These are phyloP conservation scores for Aureobasidium sp. DNA, from an alignment of 2,329 filamentous ascomycete species.

Conservation along the genomic window DNA sequence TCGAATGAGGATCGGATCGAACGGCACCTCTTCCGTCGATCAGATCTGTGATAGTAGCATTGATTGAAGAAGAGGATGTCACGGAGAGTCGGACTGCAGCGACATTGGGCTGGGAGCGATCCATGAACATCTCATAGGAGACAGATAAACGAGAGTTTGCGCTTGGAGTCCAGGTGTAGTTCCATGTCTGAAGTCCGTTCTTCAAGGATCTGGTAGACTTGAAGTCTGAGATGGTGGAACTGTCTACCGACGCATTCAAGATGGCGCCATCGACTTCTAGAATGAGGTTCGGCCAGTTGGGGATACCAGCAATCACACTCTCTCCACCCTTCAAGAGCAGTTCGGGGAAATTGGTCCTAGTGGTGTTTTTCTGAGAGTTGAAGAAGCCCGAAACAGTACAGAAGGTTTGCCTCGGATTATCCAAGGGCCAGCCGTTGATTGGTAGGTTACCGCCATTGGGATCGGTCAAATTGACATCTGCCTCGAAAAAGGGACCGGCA, in stretches of 20 bases:
- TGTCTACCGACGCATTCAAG: slow-evolving; percentile 53
- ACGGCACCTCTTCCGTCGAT: slow-evolving; percentile 61
- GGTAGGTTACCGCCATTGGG: slow-evolving; percentile 33
- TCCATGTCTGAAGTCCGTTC: slow-evolving; percentile 53
- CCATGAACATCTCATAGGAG: slow-evolving; percentile 55
- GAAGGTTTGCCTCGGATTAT: slow-evolving; percentile 54
- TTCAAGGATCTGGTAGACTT: slow-evolving; percentile 53
- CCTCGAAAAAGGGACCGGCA: slow-evolving; percentile 55
- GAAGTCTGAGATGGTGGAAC: slow-evolving; percentile 52
- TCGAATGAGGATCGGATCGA: slow-evolving; percentile 50
- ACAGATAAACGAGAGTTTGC: slow-evolving; percentile 45
- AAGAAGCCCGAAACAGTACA: slow-evolving; percentile 61
- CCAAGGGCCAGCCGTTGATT: slow-evolving; percentile 56
- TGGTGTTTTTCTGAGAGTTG: slow-evolving; percentile 49
- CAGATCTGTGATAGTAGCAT: slow-evolving; percentile 55
- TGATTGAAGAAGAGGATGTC: slow-evolving; percentile 42
- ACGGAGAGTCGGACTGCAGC: slow-evolving; percentile 53
- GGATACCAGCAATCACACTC: slow-evolving; percentile 61
- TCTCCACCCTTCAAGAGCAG: slow-evolving; percentile 61
- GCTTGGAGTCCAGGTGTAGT: slow-evolving; percentile 56
- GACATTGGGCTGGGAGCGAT: slow-evolving; percentile 54
- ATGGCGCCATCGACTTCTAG: slow-evolving; percentile 46
- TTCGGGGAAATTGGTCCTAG: slow-evolving; percentile 58
- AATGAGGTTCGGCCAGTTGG: slow-evolving; percentile 56
- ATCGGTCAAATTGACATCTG: slow-evolving; percentile 45